Conservation (phyloP, 305 asterid species). For the Striga hermonthica region DNA sequence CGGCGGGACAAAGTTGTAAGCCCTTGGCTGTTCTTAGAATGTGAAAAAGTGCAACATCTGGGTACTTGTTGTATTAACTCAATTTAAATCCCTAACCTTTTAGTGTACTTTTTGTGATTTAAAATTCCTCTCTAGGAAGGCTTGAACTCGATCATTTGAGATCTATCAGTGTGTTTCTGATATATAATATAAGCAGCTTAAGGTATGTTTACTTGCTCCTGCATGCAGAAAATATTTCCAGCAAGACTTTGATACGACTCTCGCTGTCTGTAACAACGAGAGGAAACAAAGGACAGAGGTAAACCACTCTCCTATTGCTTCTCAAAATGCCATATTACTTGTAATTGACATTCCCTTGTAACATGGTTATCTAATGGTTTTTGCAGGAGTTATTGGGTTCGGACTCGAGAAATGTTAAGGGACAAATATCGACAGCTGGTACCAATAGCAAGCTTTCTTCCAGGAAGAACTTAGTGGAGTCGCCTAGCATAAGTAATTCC, state of each 20-base stretch:
- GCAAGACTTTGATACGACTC: slow-evolving; percentile 88
- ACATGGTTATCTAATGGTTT: slow-evolving; percentile 21
- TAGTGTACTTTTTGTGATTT: too few relatives aligned
- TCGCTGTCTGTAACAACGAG: slow-evolving; percentile 88
- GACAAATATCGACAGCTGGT: slow-evolving; percentile 52
- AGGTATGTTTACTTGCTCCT: slow-evolving; percentile 24
- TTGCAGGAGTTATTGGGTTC: slow-evolving; percentile 58
- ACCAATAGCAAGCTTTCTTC: slow-evolving; percentile 59
- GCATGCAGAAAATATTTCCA: slow-evolving; percentile 72
- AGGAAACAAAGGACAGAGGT: slow-evolving; percentile 95
- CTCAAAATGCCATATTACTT: slow-evolving; percentile 5
- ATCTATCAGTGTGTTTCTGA: too few relatives aligned
- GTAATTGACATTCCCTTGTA: neutral
- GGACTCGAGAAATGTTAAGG: slow-evolving; percentile 58
- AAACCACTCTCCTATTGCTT: slow-evolving; percentile 15
- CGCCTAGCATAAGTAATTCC: slow-evolving; percentile 67
- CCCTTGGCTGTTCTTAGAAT: too few relatives aligned
- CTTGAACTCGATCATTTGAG: too few relatives aligned
- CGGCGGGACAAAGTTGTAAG: too few relatives aligned
- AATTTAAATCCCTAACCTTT: too few relatives aligned
- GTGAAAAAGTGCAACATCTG: too few relatives aligned
- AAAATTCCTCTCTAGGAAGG: too few relatives aligned
- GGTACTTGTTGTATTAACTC: too few relatives aligned
- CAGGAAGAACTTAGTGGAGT: slow-evolving; percentile 57
- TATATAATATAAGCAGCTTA: too few relatives aligned